A percentile compares a stretch with the other conserved stretches of the same genome.
Evolutionary conservation across 164 flowering plant genomes (phyloP).

Genomic region (Vitis riparia): DNA sequence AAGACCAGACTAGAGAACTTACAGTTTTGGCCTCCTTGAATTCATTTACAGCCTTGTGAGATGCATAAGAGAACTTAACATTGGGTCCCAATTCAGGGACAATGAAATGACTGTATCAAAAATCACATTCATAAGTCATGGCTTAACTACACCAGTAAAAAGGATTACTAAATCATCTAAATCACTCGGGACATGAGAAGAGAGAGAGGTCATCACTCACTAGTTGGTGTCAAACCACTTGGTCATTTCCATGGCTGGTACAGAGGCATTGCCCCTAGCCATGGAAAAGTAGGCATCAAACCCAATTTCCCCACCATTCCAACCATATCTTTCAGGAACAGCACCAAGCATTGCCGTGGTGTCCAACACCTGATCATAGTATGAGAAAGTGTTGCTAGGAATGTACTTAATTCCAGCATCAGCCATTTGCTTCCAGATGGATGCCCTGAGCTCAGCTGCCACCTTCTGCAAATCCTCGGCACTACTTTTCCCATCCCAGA

Average conservation of each 20-base stretch:
- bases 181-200: no score
- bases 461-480: slow-evolving; percentile 77
- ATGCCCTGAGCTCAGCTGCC: slow-evolving; percentile 60
- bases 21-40: slow-evolving; percentile 92
- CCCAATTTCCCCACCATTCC: slow-evolving; percentile 79
- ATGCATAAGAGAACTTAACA: slow-evolving; percentile 79
- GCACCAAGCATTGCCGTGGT: slow-evolving; percentile 86
- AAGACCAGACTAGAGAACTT: slow-evolving; percentile 13
- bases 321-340: slow-evolving; percentile 70
- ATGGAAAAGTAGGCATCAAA: slow-evolving; percentile 82
- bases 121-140: background rate
- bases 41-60: slow-evolving; percentile 89
- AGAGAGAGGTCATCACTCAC: slow-evolving; percentile 46
- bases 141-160: background rate
- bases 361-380: slow-evolving; percentile 82
- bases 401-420: slow-evolving; percentile 74
- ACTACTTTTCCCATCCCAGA: slow-evolving; percentile 86
- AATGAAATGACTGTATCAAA: slow-evolving; percentile 72
- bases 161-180: background rate
- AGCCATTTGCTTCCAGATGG: slow-evolving; percentile 88
- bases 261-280: slow-evolving; percentile 88
- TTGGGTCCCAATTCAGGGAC: slow-evolving; percentile 96
- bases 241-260: slow-evolving; percentile 96
- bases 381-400: slow-evolving; percentile 86
- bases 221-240: slow-evolving; percentile 97